Evolutionary conservation across 805 yeast species (phyloP), one percentile per base, ranked within the genome.

Genomic region (Myxozyma monticola): DNA sequence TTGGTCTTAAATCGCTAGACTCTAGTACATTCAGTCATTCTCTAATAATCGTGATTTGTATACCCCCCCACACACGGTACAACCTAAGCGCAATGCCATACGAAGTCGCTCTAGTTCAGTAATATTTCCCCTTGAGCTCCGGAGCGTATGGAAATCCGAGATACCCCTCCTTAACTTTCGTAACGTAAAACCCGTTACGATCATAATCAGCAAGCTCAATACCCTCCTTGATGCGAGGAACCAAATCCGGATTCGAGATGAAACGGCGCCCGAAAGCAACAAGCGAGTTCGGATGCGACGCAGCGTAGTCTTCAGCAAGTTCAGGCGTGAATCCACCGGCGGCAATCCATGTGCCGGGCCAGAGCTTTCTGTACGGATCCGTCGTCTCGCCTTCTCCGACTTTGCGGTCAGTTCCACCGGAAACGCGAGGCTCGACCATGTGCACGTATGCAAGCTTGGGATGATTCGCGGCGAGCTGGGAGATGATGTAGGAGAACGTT

Each of bases 171-270:
- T 24, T 25, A 10, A 21, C 15, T 45, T 49, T 53, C 5, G 39
- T 28, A n/a, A 41, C 49, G 61, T 79, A 81, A 65, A 80, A 80
- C 8, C 76, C 71, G 15, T 59, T 50, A 61, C 83, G 71, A 61
- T 78, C 71, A 59, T 79, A 80, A 29, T 65, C 55, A 51, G 68
- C 70, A 49, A 78, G 63, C 37, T 71, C 71, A 33, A 63, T 45
- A 24, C 73, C 73, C 26, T 74, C 64, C 52, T 69, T 65, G 36
- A 80, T 48, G 52, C 80, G 68, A n/a, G 66, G 59, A 17, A 72
- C 75, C 29, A 81, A 61, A 60, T 81, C 85, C 1, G 85, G 84
- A 65, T 80, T 80, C 26, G 81, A 65, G 42, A 76, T 72, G 63
- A 72, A 79, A 48, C 65, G 68, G 53, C 83, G 72, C 25, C 83